Conservation (phyloP, 2,329 filamentous ascomycete species). For the Ophiostoma sp. region DNA sequence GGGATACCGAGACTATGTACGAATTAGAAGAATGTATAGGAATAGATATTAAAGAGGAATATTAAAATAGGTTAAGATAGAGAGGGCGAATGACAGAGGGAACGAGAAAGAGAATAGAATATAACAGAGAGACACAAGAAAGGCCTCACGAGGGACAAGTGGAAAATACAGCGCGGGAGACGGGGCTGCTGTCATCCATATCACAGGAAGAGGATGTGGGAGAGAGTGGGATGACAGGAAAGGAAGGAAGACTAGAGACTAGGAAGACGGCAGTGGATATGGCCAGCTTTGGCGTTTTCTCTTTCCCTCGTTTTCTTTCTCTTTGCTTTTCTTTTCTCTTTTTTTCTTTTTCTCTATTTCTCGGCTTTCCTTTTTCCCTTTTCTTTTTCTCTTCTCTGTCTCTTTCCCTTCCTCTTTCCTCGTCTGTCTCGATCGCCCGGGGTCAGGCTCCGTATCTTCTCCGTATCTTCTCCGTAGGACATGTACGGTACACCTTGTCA, state of each 20-base stretch:
- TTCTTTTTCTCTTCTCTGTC: too few species aligned
- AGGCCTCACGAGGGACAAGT: conserved; percentile 8
- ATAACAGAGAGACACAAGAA: not conserved
- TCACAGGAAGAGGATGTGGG: not conserved
- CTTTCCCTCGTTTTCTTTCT: not conserved
- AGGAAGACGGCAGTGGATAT: not conserved
- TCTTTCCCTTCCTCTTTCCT: not conserved
- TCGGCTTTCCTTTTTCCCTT: not conserved
- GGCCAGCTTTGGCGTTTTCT: not conserved
- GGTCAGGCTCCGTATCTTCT: not conserved
- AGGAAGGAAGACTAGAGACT: not conserved
- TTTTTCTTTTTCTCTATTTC: not conserved
- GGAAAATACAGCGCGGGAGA: conserved; percentile 2
- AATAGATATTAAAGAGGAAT: not conserved
- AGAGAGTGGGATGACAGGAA: conserved; percentile 7
- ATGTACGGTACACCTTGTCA: not conserved
- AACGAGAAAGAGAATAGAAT: not conserved
- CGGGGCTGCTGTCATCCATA: not conserved
- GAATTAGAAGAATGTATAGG: not conserved
- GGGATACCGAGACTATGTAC: not conserved
- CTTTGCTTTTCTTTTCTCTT: not conserved
- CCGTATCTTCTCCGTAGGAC: not conserved
- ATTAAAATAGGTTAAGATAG: not conserved
- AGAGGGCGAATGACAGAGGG: not conserved
- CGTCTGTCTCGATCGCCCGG: not conserved